A percentile compares a stretch with the other conserved stretches of the same genome.
Evolutionary conservation across 2,329 filamentous ascomycete genomes (phyloP).

Genomic region (Fusarium multiceps): DNA sequence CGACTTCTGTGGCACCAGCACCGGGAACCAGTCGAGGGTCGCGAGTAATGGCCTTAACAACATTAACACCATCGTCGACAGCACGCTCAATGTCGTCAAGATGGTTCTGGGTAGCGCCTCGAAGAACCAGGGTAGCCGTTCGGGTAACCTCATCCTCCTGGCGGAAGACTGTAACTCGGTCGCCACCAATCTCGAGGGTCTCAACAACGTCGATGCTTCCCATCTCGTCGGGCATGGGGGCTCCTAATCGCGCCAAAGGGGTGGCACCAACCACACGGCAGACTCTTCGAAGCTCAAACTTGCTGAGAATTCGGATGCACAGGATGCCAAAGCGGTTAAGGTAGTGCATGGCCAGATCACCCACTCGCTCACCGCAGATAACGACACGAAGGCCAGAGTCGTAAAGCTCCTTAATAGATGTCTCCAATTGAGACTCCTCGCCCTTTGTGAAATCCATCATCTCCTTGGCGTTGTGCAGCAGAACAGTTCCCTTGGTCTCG

Average conservation of each 20-base stretch:
- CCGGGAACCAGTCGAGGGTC: constrained; percentile 92
- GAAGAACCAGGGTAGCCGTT: constrained; percentile 92
- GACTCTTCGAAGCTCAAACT: constrained; percentile 94
- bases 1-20: constrained; percentile 92
- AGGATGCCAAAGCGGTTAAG: constrained; percentile 97
- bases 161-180: constrained; percentile 97
- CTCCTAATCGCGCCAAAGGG: constrained; percentile 92
- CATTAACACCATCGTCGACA: constrained; percentile 97
- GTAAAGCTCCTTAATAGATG: constrained; percentile 92
- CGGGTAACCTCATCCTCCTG: constrained; percentile 94
- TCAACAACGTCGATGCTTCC: constrained; percentile 93
- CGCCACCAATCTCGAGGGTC: constrained; percentile 96
- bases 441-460: constrained; percentile 99
- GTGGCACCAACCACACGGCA: constrained; percentile 97
- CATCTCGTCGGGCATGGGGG: constrained; percentile 99
- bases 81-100: constrained; percentile 97
- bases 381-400: constrained; percentile 94
- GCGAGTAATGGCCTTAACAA: constrained; percentile 96
- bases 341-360: constrained; percentile 96
- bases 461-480: constrained; percentile 96
- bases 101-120: constrained; percentile 97
- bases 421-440: constrained; percentile 92
- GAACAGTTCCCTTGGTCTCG: constrained; percentile 97
- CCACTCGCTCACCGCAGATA: constrained; percentile 91
- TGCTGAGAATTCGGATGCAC: constrained; percentile 95